Evolutionary conservation across 352 stramenopile genomes (phyloP).

Genomic region (Globisporangium nagaii): DNA sequence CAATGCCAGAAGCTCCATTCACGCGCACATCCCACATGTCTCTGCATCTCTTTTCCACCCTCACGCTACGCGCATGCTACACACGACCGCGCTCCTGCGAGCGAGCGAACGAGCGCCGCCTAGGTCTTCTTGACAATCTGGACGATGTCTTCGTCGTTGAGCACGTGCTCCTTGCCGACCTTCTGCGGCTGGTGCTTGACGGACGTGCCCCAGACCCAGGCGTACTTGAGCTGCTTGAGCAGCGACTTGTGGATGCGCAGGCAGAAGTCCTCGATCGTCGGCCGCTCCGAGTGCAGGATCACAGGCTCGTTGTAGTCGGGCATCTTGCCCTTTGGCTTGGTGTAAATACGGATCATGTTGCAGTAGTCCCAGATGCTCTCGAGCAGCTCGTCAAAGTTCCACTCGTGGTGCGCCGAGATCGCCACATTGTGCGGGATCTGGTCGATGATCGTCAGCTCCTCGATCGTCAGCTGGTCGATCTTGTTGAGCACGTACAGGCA

Average conservation of each 20-base stretch:
- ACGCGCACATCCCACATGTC: too few species aligned
- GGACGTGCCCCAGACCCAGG: slow-evolving; percentile 96
- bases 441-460: slow-evolving; percentile 98
- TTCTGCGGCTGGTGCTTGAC: slow-evolving; percentile 99
- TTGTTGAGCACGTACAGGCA: slow-evolving; percentile 99
- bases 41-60: too few species aligned
- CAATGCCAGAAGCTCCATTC: too few species aligned
- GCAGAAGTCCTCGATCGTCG: slow-evolving; percentile 97
- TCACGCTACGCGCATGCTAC: too few species aligned
- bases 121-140: slow-evolving; percentile 97
- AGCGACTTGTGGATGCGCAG: slow-evolving; percentile 91
- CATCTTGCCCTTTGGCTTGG: slow-evolving; percentile 94
- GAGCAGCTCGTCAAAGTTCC: slow-evolving; percentile 98
- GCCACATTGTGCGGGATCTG: slow-evolving; percentile 98
- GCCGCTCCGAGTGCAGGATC: slow-evolving; percentile 94
- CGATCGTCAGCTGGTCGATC: slow-evolving; percentile 98
- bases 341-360: slow-evolving; percentile 98
- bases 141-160: slow-evolving; percentile 98
- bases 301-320: slow-evolving; percentile 97
- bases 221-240: slow-evolving; percentile 91
- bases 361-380: slow-evolving; percentile 98
- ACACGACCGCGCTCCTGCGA: too few species aligned
- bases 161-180: slow-evolving; percentile 96
- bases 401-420: slow-evolving; percentile 95
- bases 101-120: not conserved